A percentile compares a stretch with the other conserved stretches of the same genome.
Conservation (phyloP, 495 filamentous ascomycete species). For the Neurospora sp. region DNA sequence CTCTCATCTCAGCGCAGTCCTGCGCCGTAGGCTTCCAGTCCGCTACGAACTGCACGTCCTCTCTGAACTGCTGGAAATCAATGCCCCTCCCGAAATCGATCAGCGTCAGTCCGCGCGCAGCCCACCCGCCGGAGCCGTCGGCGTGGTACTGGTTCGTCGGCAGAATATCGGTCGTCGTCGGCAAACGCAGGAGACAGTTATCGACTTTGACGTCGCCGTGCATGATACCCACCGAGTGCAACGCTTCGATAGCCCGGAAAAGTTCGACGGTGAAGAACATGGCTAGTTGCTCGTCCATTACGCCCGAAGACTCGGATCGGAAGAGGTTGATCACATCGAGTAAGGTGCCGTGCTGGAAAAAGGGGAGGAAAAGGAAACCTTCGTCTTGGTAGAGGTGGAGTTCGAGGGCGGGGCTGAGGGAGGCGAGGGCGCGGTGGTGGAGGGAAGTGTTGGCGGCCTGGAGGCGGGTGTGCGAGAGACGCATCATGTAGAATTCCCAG, state of each 20-base stretch:
- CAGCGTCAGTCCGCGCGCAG: conserved; percentile 64
- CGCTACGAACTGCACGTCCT: conserved; percentile 77
- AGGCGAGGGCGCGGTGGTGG: conserved; percentile 56
- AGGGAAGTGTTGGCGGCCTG: conserved; percentile 24
- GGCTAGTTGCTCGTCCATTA: conserved; percentile 76
- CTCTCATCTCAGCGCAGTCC: conserved; percentile 92
- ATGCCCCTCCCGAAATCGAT: conserved; percentile 95
- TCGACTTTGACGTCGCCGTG: conserved; percentile 95
- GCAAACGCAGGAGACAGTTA: conserved; percentile 84
- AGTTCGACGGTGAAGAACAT: conserved; percentile 96
- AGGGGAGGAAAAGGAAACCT: conserved; percentile 76
- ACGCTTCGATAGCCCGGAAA: conserved; percentile 75
- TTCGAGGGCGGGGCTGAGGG: conserved; percentile 71
- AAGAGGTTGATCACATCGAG: conserved; percentile 87
- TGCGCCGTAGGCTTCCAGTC: conserved; percentile 80
- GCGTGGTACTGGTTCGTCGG: conserved; percentile 50
- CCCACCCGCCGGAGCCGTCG: conserved; percentile 70
- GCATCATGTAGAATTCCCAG: conserved; percentile 98
- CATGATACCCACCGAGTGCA: conserved; percentile 70
- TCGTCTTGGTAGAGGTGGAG: conserved; percentile 83
- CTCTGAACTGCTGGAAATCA: conserved; percentile 76
- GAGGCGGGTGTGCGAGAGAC: conserved; percentile 64
- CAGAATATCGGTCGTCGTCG: conserved; percentile 30
- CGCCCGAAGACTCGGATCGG: conserved; percentile 55
- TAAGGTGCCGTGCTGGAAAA: conserved; percentile 80